Percentiles rank a stretch among this genome's conserved stretches.
phyloP scores from a whole-genome alignment of 345 rosid genomes.

The Salix arbutifolia region DNA sequence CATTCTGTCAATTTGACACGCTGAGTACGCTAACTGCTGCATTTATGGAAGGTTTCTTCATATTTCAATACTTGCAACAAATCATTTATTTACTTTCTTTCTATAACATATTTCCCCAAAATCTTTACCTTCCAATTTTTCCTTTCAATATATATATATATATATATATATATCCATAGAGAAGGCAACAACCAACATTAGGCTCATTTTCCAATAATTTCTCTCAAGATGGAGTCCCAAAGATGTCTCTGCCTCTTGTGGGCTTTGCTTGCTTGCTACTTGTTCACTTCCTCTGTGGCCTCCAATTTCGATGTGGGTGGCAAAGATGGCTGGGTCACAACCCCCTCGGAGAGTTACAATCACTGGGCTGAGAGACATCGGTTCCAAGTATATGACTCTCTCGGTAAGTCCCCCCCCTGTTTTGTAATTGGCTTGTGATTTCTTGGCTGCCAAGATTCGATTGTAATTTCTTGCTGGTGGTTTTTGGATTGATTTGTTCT shows the following conservation, averaged over 20 bases:
- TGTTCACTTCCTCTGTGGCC: constrained; percentile 29
- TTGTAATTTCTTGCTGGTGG: neutral
- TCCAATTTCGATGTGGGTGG: constrained; percentile 53
- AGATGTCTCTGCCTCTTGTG: constrained; percentile 21
- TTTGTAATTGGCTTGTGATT: no score
- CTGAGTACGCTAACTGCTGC: neutral
- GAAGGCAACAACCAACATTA: neutral
- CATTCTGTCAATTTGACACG: no score
- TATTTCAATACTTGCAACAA: neutral
- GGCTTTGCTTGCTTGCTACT: constrained; percentile 17
- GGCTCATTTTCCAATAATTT: neutral
- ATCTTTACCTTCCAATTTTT: neutral
- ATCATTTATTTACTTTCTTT: neutral
- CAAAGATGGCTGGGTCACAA: constrained; percentile 47
- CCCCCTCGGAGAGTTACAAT: constrained; percentile 41
- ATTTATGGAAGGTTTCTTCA: neutral
- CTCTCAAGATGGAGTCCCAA: constrained; percentile 21
- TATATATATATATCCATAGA: neutral
- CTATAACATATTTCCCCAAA: neutral
- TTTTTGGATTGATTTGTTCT: neutral
- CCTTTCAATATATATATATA: neutral
- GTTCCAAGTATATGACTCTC: constrained; percentile 56
- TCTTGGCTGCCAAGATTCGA: neutral
- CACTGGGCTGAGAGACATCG: constrained; percentile 56
- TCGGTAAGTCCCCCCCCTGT: constrained; percentile 25